Evolutionary conservation across 1,284 basidiomycete genomes (phyloP), one percentile per base, ranked within the genome.

Genomic region (Cystobasidium sp.): DNA sequence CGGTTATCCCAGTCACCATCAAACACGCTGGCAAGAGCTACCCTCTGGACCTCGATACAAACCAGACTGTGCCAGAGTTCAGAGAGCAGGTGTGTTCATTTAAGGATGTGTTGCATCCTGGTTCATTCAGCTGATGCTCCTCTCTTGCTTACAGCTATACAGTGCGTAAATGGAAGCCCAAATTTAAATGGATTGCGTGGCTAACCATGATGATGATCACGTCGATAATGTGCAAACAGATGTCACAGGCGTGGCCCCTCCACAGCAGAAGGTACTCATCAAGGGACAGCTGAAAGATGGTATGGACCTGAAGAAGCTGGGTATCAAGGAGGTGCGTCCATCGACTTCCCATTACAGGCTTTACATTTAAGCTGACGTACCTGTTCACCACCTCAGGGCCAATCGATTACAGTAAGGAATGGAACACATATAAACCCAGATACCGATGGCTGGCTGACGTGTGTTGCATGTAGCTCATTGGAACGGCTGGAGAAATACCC

Each of bases 21-120:
- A 98, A 97, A 83, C 94, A 98, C 82, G 88, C 92, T 43, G 94
- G 94, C 75, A 94, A 94, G 84, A 84, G 86, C 0, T 85, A 89
- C 82, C 75, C 78, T 5, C 69, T 85, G 51, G 76, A 79, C n/a
- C 78, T 84, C 44, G 80, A 88, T 87, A 79, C 82, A 90, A 52
- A 81, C 85, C 64, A 69, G 20, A 20, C 67, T 65, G 77, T 78
- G 76, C 75, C 79, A 79, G 68, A 76, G 78, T 77, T 77, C 74
- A 78, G 79, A 63, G 75, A 79, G 20, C 67, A 74, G 49, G 64
- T 66, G 51, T 2, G 64, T 14, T 31, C 37, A 10, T 22, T 10
- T 16, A 49, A 20, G 22, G 3, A 51, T 9, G 43, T 16, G 63
- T 55, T 6, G 4, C 3, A 2, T 43, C 14, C 16, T 31, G 2